Conservation (phyloP, 306 rosid species). For the Comarum palustre region DNA sequence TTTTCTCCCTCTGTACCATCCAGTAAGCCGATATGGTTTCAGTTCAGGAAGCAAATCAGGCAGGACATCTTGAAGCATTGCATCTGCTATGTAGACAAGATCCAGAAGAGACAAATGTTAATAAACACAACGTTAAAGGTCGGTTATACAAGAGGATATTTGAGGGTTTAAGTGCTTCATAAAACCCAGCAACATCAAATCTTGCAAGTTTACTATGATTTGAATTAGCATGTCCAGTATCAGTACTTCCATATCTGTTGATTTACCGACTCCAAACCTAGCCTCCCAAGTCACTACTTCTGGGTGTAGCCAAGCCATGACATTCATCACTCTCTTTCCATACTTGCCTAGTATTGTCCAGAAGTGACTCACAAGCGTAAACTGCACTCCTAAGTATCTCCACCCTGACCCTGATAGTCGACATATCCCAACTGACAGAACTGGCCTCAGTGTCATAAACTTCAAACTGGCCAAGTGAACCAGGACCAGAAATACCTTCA, state of each 20-base stretch:
- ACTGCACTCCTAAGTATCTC: slow-evolving; percentile 63
- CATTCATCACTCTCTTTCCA: slow-evolving; percentile 91
- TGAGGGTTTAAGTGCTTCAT: slow-evolving; percentile 90
- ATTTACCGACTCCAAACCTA: slow-evolving; percentile 53
- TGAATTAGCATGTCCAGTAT: slow-evolving; percentile 33
- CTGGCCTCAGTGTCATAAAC: slow-evolving; percentile 64
- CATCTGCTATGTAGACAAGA: slow-evolving; percentile 55
- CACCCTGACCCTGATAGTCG: slow-evolving; percentile 67
- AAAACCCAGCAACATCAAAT: slow-evolving; percentile 72
- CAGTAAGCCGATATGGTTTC: slow-evolving; percentile 94
- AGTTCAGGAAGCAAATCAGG: slow-evolving; percentile 79
- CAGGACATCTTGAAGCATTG: slow-evolving; percentile 69
- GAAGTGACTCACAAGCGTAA: slow-evolving; percentile 71
- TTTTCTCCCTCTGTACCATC: slow-evolving; percentile 86
- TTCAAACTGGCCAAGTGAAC: slow-evolving; percentile 77
- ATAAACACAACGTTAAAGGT: not conserved
- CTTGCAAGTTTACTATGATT: slow-evolving; percentile 35
- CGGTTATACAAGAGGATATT: slow-evolving; percentile 24
- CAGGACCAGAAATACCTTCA: slow-evolving; percentile 80
- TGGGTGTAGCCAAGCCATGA: slow-evolving; percentile 85
- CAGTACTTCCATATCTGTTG: slow-evolving; percentile 45
- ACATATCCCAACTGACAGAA: slow-evolving; percentile 39
- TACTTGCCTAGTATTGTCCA: slow-evolving; percentile 61
- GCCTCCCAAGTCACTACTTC: slow-evolving; percentile 72
- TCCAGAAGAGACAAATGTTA: slow-evolving; percentile 22